Evolutionary conservation across 768 basidiomycete genomes (phyloP).

Genomic region (Lactifluus hygrophoroides): DNA sequence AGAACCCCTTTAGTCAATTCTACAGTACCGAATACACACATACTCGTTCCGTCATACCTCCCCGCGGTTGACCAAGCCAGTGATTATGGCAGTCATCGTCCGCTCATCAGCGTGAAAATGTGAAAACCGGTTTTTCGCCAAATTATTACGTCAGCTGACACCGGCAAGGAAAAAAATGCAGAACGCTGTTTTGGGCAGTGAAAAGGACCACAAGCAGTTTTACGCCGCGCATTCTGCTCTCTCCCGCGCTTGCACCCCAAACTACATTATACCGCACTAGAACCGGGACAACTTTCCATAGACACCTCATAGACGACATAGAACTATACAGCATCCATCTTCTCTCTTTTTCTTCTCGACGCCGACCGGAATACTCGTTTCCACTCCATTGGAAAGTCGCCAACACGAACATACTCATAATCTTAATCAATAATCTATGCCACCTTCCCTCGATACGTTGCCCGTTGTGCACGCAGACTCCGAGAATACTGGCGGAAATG

Average conservation of each 20-base stretch:
- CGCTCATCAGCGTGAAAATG: background rate
- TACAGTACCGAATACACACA: background rate
- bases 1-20: background rate
- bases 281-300: background rate
- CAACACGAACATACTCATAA: slow-evolving; percentile 1
- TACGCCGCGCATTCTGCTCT: slow-evolving; percentile 1
- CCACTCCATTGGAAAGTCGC: background rate
- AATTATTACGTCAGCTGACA: slow-evolving; percentile 13
- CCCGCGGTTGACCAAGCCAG: background rate
- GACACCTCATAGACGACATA: slow-evolving; percentile 7
- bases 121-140: background rate
- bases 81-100: background rate
- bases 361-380: background rate
- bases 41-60: background rate
- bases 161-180: background rate
- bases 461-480: slow-evolving; percentile 49
- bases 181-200: background rate
- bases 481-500: slow-evolving; percentile 38
- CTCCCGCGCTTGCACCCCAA: background rate
- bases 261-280: background rate
- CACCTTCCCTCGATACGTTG: slow-evolving; percentile 26
- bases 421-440: slow-evolving; percentile 14
- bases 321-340: background rate
- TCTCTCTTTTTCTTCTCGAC: background rate
- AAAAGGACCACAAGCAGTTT: background rate